Evolutionary conservation across 2,329 filamentous ascomycete genomes (phyloP).

Genomic region (Neonectria ditissima): DNA sequence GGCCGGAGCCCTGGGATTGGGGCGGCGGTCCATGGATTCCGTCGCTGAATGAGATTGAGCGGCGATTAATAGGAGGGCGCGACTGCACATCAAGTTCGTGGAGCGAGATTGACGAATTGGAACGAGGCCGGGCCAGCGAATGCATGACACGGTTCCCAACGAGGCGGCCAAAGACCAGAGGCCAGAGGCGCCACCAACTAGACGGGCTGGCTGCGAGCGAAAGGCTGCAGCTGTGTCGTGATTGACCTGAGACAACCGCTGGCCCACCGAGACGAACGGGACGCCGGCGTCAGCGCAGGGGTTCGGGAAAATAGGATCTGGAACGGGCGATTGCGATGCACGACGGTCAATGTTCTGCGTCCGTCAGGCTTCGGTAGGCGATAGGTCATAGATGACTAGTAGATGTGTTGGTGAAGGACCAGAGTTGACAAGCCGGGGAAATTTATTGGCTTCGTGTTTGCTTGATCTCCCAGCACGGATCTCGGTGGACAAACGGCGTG

Average conservation of each 20-base stretch:
- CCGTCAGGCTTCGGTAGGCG: neutral
- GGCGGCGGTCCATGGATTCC: slow-evolving; percentile 5
- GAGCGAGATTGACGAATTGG: slow-evolving; percentile 39
- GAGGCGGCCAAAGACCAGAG: neutral
- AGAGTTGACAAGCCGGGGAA: neutral
- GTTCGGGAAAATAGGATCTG: slow-evolving; percentile 5
- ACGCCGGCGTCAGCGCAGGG: neutral
- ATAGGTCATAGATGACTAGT: neutral
- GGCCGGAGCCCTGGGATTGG: slow-evolving; percentile 6
- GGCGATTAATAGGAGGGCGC: slow-evolving; percentile 1
- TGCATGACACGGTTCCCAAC: slow-evolving; percentile 20
- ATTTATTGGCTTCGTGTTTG: neutral
- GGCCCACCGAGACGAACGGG: neutral
- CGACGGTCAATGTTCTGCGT: slow-evolving; percentile 6
- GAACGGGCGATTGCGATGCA: slow-evolving; percentile 2
- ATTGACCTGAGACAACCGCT: neutral
- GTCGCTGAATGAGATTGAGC: slow-evolving; percentile 6
- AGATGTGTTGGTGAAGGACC: neutral
- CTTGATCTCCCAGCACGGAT: slow-evolving; percentile 11
- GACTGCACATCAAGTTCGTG: slow-evolving; percentile 32
- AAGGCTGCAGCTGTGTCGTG: neutral
- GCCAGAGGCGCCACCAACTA: slow-evolving; percentile 2
- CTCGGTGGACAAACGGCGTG: slow-evolving; percentile 21
- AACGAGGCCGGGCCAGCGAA: slow-evolving; percentile 23
- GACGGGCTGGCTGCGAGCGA: neutral